Evolutionary conservation across 2,329 filamentous ascomycete genomes (phyloP), one percentile per base, ranked within the genome.

Genomic region (Fusarium sulawesiense): DNA sequence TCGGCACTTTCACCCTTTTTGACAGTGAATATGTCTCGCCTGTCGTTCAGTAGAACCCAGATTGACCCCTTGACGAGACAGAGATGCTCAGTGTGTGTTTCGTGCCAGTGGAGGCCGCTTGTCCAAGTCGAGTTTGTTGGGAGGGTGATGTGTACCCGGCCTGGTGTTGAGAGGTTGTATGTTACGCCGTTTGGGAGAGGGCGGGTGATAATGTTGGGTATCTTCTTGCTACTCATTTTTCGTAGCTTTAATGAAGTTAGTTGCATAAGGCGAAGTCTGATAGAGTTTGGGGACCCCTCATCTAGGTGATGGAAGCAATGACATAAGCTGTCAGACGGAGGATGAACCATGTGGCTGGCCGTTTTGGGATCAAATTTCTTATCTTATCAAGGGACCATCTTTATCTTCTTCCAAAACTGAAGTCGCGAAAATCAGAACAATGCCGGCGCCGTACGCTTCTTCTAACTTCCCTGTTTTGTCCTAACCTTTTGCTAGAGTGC

Each of bases 81-180:
- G 11, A 87, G 76, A 68, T 81, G 83, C 67, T 86, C 84, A 5
- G 78, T 81, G 67, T 86, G 83, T 3, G 68, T 71, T 56, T 81
- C 80, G 66, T 87, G 85, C 80, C 83, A 86, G 70, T 87, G 85
- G 12, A 83, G 76, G 3, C 82, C 83, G 42, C 82, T 84, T 11
- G 82, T 80, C 84, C 85, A 87, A 6, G 75, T 76, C 2, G 84
- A 86, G 11, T 73, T 64, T 1, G 66, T 55, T 0, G 83, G 84
- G 0, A 86, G 77, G 2, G 79, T 80, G 54, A 86, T 83, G 8
- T 78, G 82, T 13, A 83, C 81, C 32, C 79, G 75, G 37, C 75
- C 75, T 3, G 73, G 68, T 7, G 64, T 58, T 1, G 82, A 80
- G 21, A 86, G 79, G 68, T 85, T 61, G 27, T 77, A 76, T 6